Percentiles rank a stretch among this genome's conserved stretches.
These are phyloP conservation scores for Hypseocharis bilobata DNA, from an alignment of 441 rosid genomes.

Conservation along the genomic window DNA sequence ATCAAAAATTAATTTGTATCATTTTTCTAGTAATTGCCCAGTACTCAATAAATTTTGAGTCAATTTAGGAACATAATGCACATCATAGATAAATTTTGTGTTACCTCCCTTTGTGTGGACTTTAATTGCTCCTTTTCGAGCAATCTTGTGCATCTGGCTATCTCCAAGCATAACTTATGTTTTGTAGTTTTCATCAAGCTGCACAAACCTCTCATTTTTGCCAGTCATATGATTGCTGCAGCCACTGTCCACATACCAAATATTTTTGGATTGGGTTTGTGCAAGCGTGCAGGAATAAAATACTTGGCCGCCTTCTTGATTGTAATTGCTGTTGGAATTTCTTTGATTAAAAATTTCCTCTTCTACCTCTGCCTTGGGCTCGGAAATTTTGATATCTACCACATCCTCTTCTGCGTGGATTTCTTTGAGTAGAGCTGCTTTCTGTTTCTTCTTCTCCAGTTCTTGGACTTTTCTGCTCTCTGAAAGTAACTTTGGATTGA, in stretches of 20 bases:
- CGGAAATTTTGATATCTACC: no score
- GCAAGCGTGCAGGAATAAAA: no score
- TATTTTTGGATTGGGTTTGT: neutral
- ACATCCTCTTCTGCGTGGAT: no score
- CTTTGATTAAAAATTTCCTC: no score
- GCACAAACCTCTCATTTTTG: neutral
- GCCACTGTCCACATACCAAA: neutral
- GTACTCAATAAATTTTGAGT: neutral
- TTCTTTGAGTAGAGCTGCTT: no score
- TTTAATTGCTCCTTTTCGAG: neutral
- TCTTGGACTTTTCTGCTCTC: no score
- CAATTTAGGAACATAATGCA: neutral
- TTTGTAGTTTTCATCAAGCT: neutral
- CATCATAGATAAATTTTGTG: neutral
- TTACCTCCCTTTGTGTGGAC: neutral
- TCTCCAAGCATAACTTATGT: neutral
- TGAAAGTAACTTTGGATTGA: no score
- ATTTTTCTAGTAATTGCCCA: neutral
- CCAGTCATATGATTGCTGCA: neutral
- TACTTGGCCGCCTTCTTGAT: no score
- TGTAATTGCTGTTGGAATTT: no score
- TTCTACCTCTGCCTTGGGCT: no score
- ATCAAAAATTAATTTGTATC: neutral
- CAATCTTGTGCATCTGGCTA: neutral
- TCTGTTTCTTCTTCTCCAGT: no score